Conservation (phyloP, 345 rosid species). For the Crucihimalaya himalaica region DNA sequence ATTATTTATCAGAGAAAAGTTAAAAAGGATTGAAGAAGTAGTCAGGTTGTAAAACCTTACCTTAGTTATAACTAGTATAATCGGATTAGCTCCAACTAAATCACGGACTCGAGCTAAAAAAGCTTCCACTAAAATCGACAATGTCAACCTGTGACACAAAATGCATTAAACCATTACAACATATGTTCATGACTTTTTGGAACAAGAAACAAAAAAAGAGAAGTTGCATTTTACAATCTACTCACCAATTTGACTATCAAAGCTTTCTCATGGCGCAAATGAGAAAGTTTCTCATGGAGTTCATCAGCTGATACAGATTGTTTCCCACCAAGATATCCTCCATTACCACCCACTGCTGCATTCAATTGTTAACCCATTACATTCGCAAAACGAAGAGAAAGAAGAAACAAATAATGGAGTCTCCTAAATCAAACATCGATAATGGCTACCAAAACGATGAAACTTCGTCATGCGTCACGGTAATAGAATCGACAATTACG, state of each 20-base stretch:
- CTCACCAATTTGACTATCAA: constrained; percentile 83
- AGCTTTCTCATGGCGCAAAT: constrained; percentile 73
- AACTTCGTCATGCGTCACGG: constrained; percentile 93
- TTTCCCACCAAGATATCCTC: constrained; percentile 91
- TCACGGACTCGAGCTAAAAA: constrained; percentile 90
- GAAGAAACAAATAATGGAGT: constrained; percentile 28
- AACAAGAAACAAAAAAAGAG: not conserved
- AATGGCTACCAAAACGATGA: constrained; percentile 52
- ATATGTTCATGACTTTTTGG: not conserved
- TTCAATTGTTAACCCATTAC: no score
- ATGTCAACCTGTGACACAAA: constrained; percentile 71
- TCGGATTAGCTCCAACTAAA: constrained; percentile 89
- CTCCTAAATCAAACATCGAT: constrained; percentile 22
- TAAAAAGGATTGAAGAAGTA: not conserved
- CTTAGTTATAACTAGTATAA: constrained; percentile 88
- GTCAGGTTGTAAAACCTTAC: constrained; percentile 33
- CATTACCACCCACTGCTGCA: constrained; percentile 97
- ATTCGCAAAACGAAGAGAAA: not conserved
- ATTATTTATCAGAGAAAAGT: not conserved
- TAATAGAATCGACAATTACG: constrained; percentile 71
- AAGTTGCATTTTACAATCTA: not conserved
- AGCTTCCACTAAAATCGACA: constrained; percentile 95
- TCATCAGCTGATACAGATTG: constrained; percentile 85
- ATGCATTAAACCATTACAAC: not conserved
- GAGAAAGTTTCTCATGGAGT: constrained; percentile 85